Base-by-base conservation (phyloP, 148 eudicot species). In the Camellia sinensis region DNA sequence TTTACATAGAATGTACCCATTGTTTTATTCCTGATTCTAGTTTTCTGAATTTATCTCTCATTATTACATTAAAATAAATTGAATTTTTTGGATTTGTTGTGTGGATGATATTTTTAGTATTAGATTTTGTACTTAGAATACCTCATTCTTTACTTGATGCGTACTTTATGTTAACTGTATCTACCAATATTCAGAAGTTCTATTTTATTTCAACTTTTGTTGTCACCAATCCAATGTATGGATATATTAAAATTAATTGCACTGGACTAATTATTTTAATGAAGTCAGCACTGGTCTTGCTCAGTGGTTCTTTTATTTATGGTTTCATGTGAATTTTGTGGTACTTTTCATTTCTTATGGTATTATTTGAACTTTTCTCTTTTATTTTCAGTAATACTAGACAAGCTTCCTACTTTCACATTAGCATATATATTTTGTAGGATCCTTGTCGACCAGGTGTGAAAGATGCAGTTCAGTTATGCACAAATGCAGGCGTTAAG, bases 381-480 rank as follows among this genome's bases (percentile, higher is more conserved):
- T 5, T 4, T 43, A 6, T 17, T 44, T 5, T 43, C 48, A 43
- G 19, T 43, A 43, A 15, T 69, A 7, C 29, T 17, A 19, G 73
- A 45, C 8, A 18, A 69, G 12, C 48, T 69, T 69, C 14, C 73
- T 8, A 40, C 14, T n/a, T 37, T 48, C 41, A 52, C 10, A 3
- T 54, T 1, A 11, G 7, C 43, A 41, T 77, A 14, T 37, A 7
- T 44, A 29, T 63, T 11, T n/a, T 68, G 57, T 43, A 92, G 96
- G 98, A 94, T 92, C 98, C 98, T 78, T 94, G 98, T 79, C 91
- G 98, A 19, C 89, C 91, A 5, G 85, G 94, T 83, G 98, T 94
- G 59, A 88, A 84, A 82, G 87, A 89, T 19, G 90, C 98, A 57
- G 94, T 94, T 82, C 83, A 84, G 48, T 74, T 94, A 48, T 94